Conservation (phyloP, 208 protist species). For the Leptomonas seymouri region DNA sequence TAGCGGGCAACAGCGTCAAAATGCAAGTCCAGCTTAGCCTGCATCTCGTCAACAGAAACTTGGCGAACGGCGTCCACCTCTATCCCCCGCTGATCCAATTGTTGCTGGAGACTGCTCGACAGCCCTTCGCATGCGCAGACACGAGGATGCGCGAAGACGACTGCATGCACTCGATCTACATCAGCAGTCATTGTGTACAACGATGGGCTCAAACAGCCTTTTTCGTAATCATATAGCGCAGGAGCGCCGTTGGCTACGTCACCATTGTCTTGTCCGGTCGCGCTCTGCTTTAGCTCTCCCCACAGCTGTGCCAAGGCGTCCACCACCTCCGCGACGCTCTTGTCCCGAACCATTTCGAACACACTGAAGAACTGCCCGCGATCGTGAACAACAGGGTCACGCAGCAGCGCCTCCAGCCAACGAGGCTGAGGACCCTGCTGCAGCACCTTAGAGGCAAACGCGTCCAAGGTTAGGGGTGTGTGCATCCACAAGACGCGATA, state of each 20-base stretch:
- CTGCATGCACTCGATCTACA: slow-evolving; percentile 11
- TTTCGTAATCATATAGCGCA: slow-evolving; percentile 27
- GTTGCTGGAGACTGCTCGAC: slow-evolving; percentile 29
- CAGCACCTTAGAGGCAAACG: slow-evolving; percentile 53
- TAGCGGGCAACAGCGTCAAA: slow-evolving; percentile 70
- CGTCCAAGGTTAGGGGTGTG: slow-evolving; percentile 52
- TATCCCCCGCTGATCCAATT: slow-evolving; percentile 28
- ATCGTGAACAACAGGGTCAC: slow-evolving; percentile 42
- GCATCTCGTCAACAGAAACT: slow-evolving; percentile 46
- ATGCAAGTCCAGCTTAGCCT: slow-evolving; percentile 70
- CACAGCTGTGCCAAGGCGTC: slow-evolving; percentile 35
- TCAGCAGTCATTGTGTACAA: not conserved
- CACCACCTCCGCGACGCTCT: slow-evolving; percentile 38
- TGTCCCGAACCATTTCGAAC: slow-evolving; percentile 51
- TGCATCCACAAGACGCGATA: slow-evolving; percentile 74
- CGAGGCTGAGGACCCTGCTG: slow-evolving; percentile 34
- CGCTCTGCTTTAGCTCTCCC: not conserved
- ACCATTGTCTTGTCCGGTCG: slow-evolving; percentile 25
- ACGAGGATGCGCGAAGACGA: slow-evolving; percentile 50
- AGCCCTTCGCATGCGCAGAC: slow-evolving; percentile 18
- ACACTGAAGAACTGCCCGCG: slow-evolving; percentile 30
- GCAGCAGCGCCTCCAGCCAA: slow-evolving; percentile 49
- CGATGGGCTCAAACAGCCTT: not conserved
- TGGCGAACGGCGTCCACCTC: slow-evolving; percentile 43
- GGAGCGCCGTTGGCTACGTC: slow-evolving; percentile 5